phyloP scores from a whole-genome alignment of 2,329 filamentous ascomycete species.

The Xylogone sp. region DNA sequence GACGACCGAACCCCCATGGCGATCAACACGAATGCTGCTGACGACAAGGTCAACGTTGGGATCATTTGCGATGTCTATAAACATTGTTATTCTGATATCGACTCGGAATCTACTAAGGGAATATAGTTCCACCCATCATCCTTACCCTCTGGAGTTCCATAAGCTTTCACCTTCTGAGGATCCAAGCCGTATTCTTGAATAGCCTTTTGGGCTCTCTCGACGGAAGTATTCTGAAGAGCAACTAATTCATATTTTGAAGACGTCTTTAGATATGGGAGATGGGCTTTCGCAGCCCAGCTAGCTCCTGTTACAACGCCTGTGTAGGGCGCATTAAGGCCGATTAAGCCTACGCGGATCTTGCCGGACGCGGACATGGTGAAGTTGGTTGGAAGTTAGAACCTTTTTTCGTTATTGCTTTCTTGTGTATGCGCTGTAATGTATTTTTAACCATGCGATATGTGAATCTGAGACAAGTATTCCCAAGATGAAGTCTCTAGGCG shows the following conservation, averaged over 20 bases:
- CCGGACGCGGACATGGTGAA: no score
- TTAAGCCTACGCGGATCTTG: slow-evolving; percentile 49
- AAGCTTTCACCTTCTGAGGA: slow-evolving; percentile 36
- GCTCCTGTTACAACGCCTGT: slow-evolving; percentile 25
- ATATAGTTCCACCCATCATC: background rate
- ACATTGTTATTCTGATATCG: no score
- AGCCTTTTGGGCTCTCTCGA: slow-evolving; percentile 39
- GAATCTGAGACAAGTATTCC: no score
- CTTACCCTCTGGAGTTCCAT: slow-evolving; percentile 41
- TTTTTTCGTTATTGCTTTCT: no score
- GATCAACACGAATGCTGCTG: slow-evolving; percentile 48
- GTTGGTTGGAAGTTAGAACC: no score
- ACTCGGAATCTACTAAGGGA: no score
- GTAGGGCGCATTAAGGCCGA: slow-evolving; percentile 52
- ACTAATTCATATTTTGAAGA: slow-evolving; percentile 43
- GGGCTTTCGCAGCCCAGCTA: slow-evolving; percentile 52
- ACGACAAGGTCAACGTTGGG: slow-evolving; percentile 51
- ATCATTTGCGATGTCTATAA: slow-evolving; percentile 42
- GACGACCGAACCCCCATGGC: slow-evolving; percentile 49
- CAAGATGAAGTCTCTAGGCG: no score
- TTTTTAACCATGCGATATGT: no score
- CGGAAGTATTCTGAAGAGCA: slow-evolving; percentile 48
- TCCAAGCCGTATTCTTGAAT: slow-evolving; percentile 40
- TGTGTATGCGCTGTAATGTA: no score
- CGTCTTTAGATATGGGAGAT: slow-evolving; percentile 56